Conservation (phyloP, 352 stramenopile species). For the Phytopythium montanum region DNA sequence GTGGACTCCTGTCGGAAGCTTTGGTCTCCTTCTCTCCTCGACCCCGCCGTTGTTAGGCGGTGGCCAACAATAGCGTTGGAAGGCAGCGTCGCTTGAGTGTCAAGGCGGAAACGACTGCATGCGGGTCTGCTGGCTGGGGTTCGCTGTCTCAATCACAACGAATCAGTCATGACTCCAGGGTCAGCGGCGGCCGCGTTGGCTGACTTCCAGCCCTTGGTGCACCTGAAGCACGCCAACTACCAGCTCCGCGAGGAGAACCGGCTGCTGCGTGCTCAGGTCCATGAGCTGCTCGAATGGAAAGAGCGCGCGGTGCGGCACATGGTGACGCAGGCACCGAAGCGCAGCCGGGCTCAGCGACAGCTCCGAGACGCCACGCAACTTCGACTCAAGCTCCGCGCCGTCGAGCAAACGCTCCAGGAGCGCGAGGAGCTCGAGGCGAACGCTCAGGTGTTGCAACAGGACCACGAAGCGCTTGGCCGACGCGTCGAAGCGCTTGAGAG, state of each 20-base stretch:
- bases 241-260: slow-evolving; percentile 57
- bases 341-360: slow-evolving; percentile 35
- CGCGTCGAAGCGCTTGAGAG: slow-evolving; percentile 22
- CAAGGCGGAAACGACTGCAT: not conserved
- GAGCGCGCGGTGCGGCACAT: slow-evolving; percentile 65
- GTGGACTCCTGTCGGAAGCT: slow-evolving; percentile 8
- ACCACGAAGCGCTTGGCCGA: slow-evolving; percentile 23
- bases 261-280: slow-evolving; percentile 39
- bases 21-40: slow-evolving; percentile 9
- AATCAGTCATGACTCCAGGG: slow-evolving; percentile 9
- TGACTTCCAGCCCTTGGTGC: slow-evolving; percentile 50
- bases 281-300: slow-evolving; percentile 59
- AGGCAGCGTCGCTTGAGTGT: not conserved
- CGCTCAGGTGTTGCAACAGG: slow-evolving; percentile 30
- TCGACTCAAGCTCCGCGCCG: slow-evolving; percentile 42
- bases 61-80: slow-evolving; percentile 5
- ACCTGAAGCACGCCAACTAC: slow-evolving; percentile 66
- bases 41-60: not conserved
- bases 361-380: slow-evolving; percentile 49
- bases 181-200: slow-evolving; percentile 38
- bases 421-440: slow-evolving; percentile 43
- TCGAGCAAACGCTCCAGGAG: slow-evolving; percentile 55
- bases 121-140: too few species aligned
- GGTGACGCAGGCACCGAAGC: slow-evolving; percentile 48
- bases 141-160: too few species aligned